A percentile compares a stretch with the other conserved stretches of the same genome.
These are phyloP conservation scores for Vigna trinervia DNA, from an alignment of 306 rosid genomes.

Conservation along the genomic window DNA sequence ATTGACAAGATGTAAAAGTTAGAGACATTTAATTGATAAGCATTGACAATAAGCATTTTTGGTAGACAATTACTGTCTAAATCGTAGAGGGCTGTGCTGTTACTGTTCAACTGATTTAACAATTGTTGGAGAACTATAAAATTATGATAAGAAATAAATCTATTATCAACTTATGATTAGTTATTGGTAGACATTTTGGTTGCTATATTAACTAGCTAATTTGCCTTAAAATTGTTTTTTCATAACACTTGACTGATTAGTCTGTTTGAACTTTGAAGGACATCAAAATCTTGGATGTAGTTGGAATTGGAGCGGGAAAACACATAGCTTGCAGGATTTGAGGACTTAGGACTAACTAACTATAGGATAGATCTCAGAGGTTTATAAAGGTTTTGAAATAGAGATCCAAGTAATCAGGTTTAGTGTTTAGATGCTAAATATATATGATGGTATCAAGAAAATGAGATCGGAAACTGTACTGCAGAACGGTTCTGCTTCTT, in stretches of 20 bases:
- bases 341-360: background rate
- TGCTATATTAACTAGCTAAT: background rate
- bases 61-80: background rate
- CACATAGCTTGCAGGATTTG: constrained; percentile 23
- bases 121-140: background rate
- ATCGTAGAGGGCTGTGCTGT: no score
- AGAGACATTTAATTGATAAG: constrained; percentile 29
- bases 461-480: constrained; percentile 20
- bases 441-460: constrained; percentile 1
- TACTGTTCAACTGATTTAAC: background rate
- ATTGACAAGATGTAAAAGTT: background rate
- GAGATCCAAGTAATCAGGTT: constrained; percentile 32
- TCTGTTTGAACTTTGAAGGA: constrained; percentile 31
- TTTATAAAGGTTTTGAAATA: constrained; percentile 26
- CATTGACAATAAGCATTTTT: constrained; percentile 1
- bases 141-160: constrained; percentile 7
- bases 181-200: constrained; percentile 25
- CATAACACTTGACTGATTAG: constrained; percentile 18
- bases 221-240: background rate
- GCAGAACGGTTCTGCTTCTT: constrained; percentile 6
- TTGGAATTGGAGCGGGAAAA: constrained; percentile 10
- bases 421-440: constrained; percentile 7
- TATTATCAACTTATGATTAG: background rate
- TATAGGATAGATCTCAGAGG: constrained; percentile 9
- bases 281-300: background rate